Base-by-base conservation (phyloP, 2,329 filamentous ascomycete species). In the Pyricularia sp. region DNA sequence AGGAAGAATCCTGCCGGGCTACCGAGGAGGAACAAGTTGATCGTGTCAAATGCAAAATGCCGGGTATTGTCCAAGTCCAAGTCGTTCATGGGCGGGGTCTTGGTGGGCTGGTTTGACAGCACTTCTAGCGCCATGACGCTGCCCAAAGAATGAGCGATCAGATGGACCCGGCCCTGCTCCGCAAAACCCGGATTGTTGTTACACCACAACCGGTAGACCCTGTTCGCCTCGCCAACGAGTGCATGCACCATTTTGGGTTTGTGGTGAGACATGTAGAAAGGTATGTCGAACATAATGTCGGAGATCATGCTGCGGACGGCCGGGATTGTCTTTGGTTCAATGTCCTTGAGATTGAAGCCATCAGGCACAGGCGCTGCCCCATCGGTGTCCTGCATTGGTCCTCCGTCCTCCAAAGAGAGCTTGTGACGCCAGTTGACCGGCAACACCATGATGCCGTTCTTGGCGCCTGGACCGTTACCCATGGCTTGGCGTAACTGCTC, bases 221-320 rank as follows among this genome's bases (percentile, higher is more conserved):
- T 85, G 72, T 99, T 99, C 8, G 94, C 93, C 77, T 99, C 94
- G 66, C 83, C 84, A 55, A 96, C 88, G 62, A 97, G 87, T 1
- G 94, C 93, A 59, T 88, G 83, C 63, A 96, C 89, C 93, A 99
- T 97, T 75, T 92, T 96, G 4, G 88, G 85, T 71, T 97, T 96
- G 76, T 97, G 93, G 66, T 96, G 90, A 0, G 93, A 97, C 77
- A 99, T 88, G 77, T 97, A 99, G 73, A 96, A 97, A 0, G 94
- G 94, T 62, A 99, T 93, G 73, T 99, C 94, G 62, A 97, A 88
- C 91, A 99, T 97, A 70, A 99, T 91, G 74, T 99, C 94, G 57
- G 90, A 96, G 67, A 99, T 96, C 73, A 99, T 86, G 72, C 89
- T 91, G 60, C 94, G 88, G n/a, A 99, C 89, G 0, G 91, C 92